These are phyloP conservation scores for Kluyveromyces marxianus DNA, from an alignment of 1,139 yeast species.

Conservation along the genomic window DNA sequence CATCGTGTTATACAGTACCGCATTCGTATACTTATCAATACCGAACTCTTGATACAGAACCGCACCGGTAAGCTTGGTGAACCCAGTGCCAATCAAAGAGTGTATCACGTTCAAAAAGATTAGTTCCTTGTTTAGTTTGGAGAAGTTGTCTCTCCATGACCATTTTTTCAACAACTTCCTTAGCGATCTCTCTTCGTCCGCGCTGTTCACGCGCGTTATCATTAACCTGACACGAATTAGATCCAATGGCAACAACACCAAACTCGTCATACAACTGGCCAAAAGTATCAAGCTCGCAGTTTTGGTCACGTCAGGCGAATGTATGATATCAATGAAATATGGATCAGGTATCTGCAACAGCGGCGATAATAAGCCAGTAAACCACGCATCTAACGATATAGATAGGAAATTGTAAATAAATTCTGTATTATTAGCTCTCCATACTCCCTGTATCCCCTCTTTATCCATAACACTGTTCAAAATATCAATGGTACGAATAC, in stretches of 20 bases:
- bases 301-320: constrained; percentile 66
- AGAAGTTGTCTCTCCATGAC: constrained; percentile 34
- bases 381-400: constrained; percentile 83
- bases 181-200: constrained; percentile 28
- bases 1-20: constrained; percentile 48
- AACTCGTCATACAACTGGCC: constrained; percentile 67
- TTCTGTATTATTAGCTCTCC: constrained; percentile 82
- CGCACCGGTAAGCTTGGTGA: constrained; percentile 64
- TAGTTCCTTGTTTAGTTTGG: constrained; percentile 22
- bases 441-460: constrained; percentile 79
- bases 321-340: constrained; percentile 72
- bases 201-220: constrained; percentile 41
- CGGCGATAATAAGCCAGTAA: constrained; percentile 80
- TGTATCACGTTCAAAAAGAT: constrained; percentile 38
- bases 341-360: constrained; percentile 86
- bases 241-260: constrained; percentile 77
- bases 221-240: constrained; percentile 70
- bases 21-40: constrained; percentile 61
- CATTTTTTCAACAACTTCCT: constrained; percentile 31
- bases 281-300: constrained; percentile 61
- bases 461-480: constrained; percentile 59
- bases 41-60: constrained; percentile 57
- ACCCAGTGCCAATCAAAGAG: constrained; percentile 52
- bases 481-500: constrained; percentile 65
- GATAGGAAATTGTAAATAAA: constrained; percentile 71